Percentiles rank a stretch among this genome's conserved stretches.
Evolutionary conservation across 345 rosid genomes (phyloP).

Genomic region (Isatis tinctoria): DNA sequence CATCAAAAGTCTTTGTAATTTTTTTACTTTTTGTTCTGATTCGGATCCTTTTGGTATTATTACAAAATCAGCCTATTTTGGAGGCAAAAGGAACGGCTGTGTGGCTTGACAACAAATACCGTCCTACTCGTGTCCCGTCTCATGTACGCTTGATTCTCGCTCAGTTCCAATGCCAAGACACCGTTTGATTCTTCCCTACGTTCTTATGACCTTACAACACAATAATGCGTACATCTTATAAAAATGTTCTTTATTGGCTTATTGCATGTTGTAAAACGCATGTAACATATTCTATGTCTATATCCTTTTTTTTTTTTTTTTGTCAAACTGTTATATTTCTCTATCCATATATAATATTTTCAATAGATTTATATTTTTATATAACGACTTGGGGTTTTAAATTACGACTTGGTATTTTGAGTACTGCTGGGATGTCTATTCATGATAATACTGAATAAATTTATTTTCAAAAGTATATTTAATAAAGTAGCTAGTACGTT

Average conservation of each 20-base stretch:
- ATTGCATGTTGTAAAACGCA: not conserved
- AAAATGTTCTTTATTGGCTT: not conserved
- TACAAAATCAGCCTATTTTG: constrained; percentile 48
- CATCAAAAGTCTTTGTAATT: not conserved
- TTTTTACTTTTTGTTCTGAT: not conserved
- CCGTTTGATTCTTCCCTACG: constrained; percentile 20
- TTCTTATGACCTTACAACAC: not conserved
- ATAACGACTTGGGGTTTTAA: too few relatives aligned
- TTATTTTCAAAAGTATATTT: too few relatives aligned
- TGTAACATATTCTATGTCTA: too few relatives aligned
- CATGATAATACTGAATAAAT: too few relatives aligned
- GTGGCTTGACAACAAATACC: constrained; percentile 75
- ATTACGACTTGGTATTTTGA: too few relatives aligned
- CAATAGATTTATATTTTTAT: too few relatives aligned
- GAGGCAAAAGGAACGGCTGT: constrained; percentile 69
- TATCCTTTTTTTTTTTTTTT: too few relatives aligned
- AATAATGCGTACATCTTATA: not conserved
- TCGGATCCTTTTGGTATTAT: not conserved
- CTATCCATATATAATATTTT: not conserved
- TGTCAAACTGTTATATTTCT: too few relatives aligned
- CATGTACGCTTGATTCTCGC: constrained; percentile 47
- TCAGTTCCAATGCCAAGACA: constrained; percentile 39
- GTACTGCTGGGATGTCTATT: too few relatives aligned
- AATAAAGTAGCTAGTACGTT: too few relatives aligned
- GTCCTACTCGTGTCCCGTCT: constrained; percentile 60